Evolutionary conservation across 2,329 filamentous ascomycete species (phyloP).

Genomic region (Polychaeton citri): DNA sequence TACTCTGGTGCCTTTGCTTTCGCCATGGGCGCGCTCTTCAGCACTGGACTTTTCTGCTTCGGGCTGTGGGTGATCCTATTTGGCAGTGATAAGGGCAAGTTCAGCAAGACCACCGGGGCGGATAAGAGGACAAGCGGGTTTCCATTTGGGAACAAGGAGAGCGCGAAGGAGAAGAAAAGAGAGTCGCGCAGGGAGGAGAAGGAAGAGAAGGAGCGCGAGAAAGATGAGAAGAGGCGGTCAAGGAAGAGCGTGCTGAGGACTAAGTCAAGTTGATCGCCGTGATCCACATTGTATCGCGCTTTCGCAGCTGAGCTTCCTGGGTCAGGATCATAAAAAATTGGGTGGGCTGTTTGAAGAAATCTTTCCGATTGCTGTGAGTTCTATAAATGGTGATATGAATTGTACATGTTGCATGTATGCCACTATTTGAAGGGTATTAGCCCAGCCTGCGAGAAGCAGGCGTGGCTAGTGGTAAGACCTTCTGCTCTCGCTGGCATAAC

Average conservation of each 20-base stretch:
- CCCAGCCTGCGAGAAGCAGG: too few relatives aligned
- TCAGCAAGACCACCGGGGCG: constrained; percentile 50
- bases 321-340: neutral
- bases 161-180: constrained; percentile 18
- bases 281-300: neutral
- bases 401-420: too few relatives aligned
- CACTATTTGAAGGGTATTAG: too few relatives aligned
- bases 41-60: constrained; percentile 43
- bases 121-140: constrained; percentile 55
- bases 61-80: constrained; percentile 54
- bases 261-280: neutral
- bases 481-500: too few relatives aligned
- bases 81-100: constrained; percentile 39
- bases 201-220: constrained; percentile 4
- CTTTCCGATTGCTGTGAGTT: too few relatives aligned
- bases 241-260: constrained; percentile 9
- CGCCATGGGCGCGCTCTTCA: constrained; percentile 46
- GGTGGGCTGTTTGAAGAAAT: too few relatives aligned
- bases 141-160: constrained; percentile 45
- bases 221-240: constrained; percentile 7
- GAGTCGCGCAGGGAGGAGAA: constrained; percentile 11
- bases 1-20: constrained; percentile 39
- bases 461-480: too few relatives aligned
- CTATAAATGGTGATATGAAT: too few relatives aligned
- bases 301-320: neutral